Evolutionary conservation across 1,284 basidiomycete genomes (phyloP), one percentile per base, ranked within the genome.

Genomic region (Leccinum griseonigrum): DNA sequence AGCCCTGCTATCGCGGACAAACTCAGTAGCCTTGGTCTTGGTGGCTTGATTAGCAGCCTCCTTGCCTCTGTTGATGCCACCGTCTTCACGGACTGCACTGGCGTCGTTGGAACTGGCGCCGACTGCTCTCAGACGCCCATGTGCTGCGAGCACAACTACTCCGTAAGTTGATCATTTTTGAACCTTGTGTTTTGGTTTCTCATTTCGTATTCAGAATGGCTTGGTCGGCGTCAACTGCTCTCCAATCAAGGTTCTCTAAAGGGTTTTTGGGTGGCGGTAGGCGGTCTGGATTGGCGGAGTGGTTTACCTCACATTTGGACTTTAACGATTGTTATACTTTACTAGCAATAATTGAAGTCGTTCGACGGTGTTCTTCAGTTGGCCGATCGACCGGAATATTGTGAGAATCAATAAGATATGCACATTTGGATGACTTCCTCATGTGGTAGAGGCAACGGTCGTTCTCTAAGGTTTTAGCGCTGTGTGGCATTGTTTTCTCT

Each of bases 201-300:
- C 4, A 40, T 8, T 16, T 9, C 4, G 0, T 40, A n/a, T 40
- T 40, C 1, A 40, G 38, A 3, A 13, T 36, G 13, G 13, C 43
- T 36, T 36, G 34, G 2, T 50, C 11, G 13, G 48, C 13, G 0
- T 68, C 40, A 64, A 61, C 4, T 71, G 67, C 36, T 28, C 46
- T 0, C 69, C 67, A 16, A 46, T 71, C 31, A 66, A 62, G 1
- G 0, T 60, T 14, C 4, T n/a, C 3, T 2, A 2, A 9, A 69
- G 40, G 65, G 28, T 11, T 1, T 13, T 10, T 3, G 22, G 8
- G 16, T 14, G 6, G 32, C 4, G 7, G 32, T n/a, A 18, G 16
- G 22, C 5, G 1, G 53, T 8, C n/a, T 13, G 14, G 54, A 28
- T 57, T 26, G 51, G 29, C 31, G 51, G 40, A 54, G 31, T 34